Base-by-base conservation (phyloP, 768 basidiomycete genomes). In the Melanogaster broomeanus region DNA sequence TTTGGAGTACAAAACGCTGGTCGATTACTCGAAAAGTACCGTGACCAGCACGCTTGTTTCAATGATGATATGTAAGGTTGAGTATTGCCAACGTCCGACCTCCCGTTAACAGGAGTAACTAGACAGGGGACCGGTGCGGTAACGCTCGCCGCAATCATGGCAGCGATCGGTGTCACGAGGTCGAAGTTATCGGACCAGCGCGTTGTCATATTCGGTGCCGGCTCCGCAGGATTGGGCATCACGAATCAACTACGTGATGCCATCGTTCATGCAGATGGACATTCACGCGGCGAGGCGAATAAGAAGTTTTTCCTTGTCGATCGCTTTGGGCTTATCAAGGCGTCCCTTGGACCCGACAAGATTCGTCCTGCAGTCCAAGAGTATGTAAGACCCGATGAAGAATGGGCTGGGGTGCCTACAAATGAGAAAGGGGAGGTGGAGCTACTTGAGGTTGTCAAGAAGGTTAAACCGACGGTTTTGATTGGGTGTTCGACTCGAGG, bases 201-300 rank as follows among this genome's bases (percentile, higher is more conserved):
- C 6, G 84, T 84, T 62, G 72, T 93, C 53, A 77, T 93, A 48
- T 89, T 87, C 63, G 92, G 92, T 9, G 84, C 89, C 0, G 92
- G 88, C 5, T 84, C 87, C 0, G 91, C 92, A 0, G 92, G 93
- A 1, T 74, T 90, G 45, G 93, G 93, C 10, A 90, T 93, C 60
- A 74, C 87, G 4, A 73, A 74, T 24, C 90, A 93, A 60, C 67
- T 95, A 24, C 81, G 89, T 5, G 87, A 89, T 53, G 92, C 89
- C 3, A 85, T 93, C 54, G 74, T 83, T 19, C 62, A 81, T 41
- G 69, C 75, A 5, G 81, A 86, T 60, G 73, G 73, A 0, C 53
- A 86, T 2, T 69, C 80, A 11, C 56, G 63, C 6, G 77, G 77
- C 12, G 82, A 88, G 40, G 90, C 90, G 1, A 84, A 79, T 56